These are phyloP conservation scores for Alternaria gansuensis DNA, from an alignment of 2,329 filamentous ascomycete genomes.

Conservation along the genomic window DNA sequence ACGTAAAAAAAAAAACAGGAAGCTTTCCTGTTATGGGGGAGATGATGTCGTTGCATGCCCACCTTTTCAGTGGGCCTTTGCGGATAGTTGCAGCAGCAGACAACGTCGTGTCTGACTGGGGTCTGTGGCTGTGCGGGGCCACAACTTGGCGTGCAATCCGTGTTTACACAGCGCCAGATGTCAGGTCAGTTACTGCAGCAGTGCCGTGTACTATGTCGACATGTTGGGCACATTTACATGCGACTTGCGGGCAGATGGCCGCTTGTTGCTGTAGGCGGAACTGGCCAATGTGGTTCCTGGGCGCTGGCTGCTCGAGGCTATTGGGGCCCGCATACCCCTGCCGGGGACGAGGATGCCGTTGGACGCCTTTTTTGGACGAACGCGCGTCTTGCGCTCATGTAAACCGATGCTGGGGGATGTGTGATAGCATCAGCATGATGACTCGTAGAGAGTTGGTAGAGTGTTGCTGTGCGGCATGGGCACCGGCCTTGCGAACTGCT, in stretches of 20 bases:
- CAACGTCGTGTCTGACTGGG: conserved; percentile 11
- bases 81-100: conserved; percentile 17
- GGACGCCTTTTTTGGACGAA: conserved; percentile 20
- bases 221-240: neutral
- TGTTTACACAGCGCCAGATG: conserved; percentile 5
- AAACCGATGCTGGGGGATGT: conserved; percentile 4
- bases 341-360: conserved; percentile 5
- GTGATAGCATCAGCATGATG: conserved; percentile 14
- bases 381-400: conserved; percentile 26
- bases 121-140: conserved; percentile 15
- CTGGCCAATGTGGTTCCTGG: conserved; percentile 6
- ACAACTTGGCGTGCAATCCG: conserved; percentile 4
- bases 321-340: conserved; percentile 25
- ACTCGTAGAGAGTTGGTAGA: neutral
- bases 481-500: neutral
- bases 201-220: neutral
- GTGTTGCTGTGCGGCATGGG: neutral
- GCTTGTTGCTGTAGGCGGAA: neutral
- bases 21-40: conserved; percentile 6
- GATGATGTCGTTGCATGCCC: conserved; percentile 4
- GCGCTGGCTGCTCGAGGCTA: conserved; percentile 11
- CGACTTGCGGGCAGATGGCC: neutral
- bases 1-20: conserved; percentile 1
- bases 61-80: conserved; percentile 1
- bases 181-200: neutral